These are phyloP conservation scores for Monilinia fructigena DNA, from an alignment of 2,329 filamentous ascomycete species.

Conservation along the genomic window DNA sequence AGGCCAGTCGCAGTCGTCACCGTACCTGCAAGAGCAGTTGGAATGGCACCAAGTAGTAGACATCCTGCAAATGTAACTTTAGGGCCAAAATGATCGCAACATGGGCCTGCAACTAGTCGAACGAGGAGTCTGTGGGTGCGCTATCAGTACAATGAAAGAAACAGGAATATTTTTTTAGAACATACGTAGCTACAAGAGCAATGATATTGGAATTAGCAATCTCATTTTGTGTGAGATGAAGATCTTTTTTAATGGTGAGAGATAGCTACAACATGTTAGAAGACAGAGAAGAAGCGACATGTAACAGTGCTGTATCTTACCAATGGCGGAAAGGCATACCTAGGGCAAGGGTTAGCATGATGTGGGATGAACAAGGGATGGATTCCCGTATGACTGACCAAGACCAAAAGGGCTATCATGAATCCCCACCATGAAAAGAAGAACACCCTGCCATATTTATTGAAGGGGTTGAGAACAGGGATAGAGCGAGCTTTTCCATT, in stretches of 20 bases:
- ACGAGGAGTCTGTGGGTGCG: conserved; percentile 55
- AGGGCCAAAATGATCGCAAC: conserved; percentile 83
- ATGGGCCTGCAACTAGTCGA: conserved; percentile 73
- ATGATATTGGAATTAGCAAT: conserved; percentile 90
- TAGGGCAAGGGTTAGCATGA: conserved; percentile 21
- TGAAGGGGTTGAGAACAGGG: conserved; percentile 72
- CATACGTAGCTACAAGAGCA: conserved; percentile 64
- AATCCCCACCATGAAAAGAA: conserved; percentile 88
- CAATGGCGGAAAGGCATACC: conserved; percentile 82
- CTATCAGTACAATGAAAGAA: conserved; percentile 16
- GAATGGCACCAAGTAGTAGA: conserved; percentile 75
- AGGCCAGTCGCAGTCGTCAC: conserved; percentile 66
- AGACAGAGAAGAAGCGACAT: conserved; percentile 42
- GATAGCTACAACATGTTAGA: conserved; percentile 28
- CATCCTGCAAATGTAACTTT: conserved; percentile 75
- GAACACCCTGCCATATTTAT: conserved; percentile 82
- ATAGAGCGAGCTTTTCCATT: conserved; percentile 80
- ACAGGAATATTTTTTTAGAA: not conserved
- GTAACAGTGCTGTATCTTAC: conserved; percentile 13
- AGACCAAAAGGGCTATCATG: conserved; percentile 80
- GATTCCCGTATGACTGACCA: conserved; percentile 60
- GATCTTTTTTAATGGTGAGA: conserved; percentile 75
- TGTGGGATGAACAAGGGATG: conserved; percentile 58
- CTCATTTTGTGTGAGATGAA: conserved; percentile 67
- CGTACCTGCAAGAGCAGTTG: conserved; percentile 77